Base-by-base conservation (phyloP, 208 protist species). In the Crithidia fasciculata region DNA sequence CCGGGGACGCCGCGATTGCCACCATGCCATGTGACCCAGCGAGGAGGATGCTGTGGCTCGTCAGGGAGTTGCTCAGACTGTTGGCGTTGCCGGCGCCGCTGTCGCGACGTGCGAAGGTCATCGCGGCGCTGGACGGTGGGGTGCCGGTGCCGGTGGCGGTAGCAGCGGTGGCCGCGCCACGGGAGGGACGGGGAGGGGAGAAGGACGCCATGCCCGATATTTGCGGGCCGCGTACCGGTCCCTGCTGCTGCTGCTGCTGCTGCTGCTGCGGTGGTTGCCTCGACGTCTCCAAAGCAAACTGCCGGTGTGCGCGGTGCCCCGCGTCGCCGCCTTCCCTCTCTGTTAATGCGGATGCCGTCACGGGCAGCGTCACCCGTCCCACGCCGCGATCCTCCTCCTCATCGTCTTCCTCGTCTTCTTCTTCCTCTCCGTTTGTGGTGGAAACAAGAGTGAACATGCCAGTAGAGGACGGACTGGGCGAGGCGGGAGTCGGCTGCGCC, bases 41-140 rank as follows among this genome's bases (percentile, higher is more conserved):
- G 37, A 59, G 28, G 13, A n/a, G 44, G 39, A n/a, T 9, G 65
- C 41, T 70, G 41, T 70, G 65, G 39, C 19, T 70, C 8, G 65
- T 50, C 19, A 70, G 41, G 4, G 65, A 70, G 53, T 53, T 61
- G 53, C 65, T 70, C 41, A 52, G 65, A 40, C 54, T 70, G 54
- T 53, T 70, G 39, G 19, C 65, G 13, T 45, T 61, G 19, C 19
- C 10, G 8, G 28, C 28, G 28, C 28, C 28, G 28, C 28, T 28
- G 28, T 28, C 28, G 28, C 28, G 28, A 28, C 28, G 28, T 28
- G 28, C 28, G 28, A 28, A 28, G 28, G 28, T 28, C 28, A 28
- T 28, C 28, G 28, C 28, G 28, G 28, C 28, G 28, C 28, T 28
- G 28, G 28, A 28, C 0, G 28, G 28, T 28, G 28, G 28, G 28